Conservation (phyloP, 2,329 filamentous ascomycete species). For the Microcyclospora tardicrescens region DNA sequence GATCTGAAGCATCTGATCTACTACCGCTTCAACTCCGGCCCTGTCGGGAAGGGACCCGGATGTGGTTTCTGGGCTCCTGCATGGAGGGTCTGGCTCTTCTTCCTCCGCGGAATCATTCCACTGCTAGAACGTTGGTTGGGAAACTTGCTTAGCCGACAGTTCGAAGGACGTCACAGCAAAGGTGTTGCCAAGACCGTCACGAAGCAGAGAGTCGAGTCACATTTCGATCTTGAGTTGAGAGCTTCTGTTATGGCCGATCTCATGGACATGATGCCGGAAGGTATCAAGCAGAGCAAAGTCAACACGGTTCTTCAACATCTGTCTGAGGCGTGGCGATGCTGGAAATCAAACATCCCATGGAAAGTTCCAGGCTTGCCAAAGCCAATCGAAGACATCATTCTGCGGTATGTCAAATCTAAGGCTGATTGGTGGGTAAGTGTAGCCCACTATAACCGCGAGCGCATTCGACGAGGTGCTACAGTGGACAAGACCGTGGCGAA, state of each 20-base stretch:
- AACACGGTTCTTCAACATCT: slow-evolving; percentile 95
- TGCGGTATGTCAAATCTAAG: slow-evolving; percentile 97
- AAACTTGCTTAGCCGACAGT: slow-evolving; percentile 90
- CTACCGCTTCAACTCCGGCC: slow-evolving; percentile 94
- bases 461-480: slow-evolving; percentile 88
- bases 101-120: slow-evolving; percentile 96
- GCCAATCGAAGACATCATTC: slow-evolving; percentile 95
- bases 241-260: slow-evolving; percentile 98
- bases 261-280: slow-evolving; percentile 99
- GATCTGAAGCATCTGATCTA: slow-evolving; percentile 98
- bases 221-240: slow-evolving; percentile 92
- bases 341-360: slow-evolving; percentile 99
- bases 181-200: slow-evolving; percentile 98
- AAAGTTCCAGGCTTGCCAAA: slow-evolving; percentile 94
- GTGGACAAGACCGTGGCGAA: slow-evolving; percentile 99
- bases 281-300: slow-evolving; percentile 98
- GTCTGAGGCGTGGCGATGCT: slow-evolving; percentile 97
- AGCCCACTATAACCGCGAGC: slow-evolving; percentile 95
- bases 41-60: slow-evolving; percentile 91
- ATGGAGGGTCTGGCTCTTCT: slow-evolving; percentile 98
- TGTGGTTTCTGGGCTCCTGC: slow-evolving; percentile 99
- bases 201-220: slow-evolving; percentile 96
- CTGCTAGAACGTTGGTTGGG: slow-evolving; percentile 94
- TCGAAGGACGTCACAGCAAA: slow-evolving; percentile 96
- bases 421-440: slow-evolving; percentile 99